Evolutionary conservation across 495 filamentous ascomycete genomes (phyloP), one percentile per base, ranked within the genome.

Genomic region (Glutinoglossum americanum): DNA sequence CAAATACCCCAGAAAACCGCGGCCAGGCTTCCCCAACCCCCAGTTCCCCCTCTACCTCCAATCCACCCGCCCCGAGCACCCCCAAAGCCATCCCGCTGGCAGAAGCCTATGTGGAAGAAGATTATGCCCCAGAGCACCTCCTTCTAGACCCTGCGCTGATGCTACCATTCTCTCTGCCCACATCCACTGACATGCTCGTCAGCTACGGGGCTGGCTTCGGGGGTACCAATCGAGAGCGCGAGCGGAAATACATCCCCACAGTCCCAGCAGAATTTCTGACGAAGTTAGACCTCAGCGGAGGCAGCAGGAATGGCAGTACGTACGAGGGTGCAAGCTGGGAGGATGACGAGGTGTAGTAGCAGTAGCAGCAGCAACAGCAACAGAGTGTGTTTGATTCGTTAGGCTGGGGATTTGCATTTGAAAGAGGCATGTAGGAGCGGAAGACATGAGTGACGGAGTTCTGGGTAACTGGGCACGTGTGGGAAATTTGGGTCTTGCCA

Each of bases 181-280:
- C 92, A 5, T 93, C 89, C 59, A 95, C 90, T 17, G 92, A 97
- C 67, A 97, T 99, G 92, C 74, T 95, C 60, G 76, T 99, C 39
- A 89, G 80, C 61, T 99, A 92, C 64, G 92, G 92, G 9, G 90
- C 93, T 28, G 92, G 92, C 13, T 87, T 95, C 61, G 92, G 92
- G 3, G 92, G 92, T 0, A 74, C 89, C 28, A 95, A 99, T 68
- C 76, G 82, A 55, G 92, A 99, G 67, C 75, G 88, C 48, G 92
- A 92, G 66, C 75, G 87, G 58, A 95, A 94, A 69, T 99, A 96
- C 64, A 89, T 94, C n/a, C 92, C 92, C 3, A 94, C 84, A 0
- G 87, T 97, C 27, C 89, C 93, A 26, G 82, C 89, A 1, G 92
- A 99, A 68, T 94, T 95, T 62, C 70, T 99, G 30, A 83, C 82